Percentiles rank a stretch among this genome's conserved stretches.
These are phyloP conservation scores for Phanerochaete sordida DNA, from an alignment of 768 basidiomycete genomes.

Conservation along the genomic window DNA sequence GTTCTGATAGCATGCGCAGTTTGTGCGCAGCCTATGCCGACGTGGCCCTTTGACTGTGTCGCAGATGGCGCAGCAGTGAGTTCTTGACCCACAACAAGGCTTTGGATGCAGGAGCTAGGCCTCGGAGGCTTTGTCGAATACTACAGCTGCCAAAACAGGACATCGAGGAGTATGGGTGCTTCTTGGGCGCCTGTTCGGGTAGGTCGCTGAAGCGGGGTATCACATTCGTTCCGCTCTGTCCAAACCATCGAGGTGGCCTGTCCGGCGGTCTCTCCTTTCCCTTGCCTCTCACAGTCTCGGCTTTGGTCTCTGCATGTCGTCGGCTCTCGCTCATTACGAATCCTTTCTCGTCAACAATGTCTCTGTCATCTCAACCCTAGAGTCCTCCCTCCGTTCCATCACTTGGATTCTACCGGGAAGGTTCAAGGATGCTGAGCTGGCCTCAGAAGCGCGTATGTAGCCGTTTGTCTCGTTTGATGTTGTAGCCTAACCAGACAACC, in stretches of 20 bases:
- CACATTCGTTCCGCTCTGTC: neutral
- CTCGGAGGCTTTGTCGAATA: neutral
- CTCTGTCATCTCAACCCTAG: conserved; percentile 80
- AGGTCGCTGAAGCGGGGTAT: neutral
- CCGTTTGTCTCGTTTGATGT: conserved; percentile 9
- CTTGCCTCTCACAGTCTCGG: conserved; percentile 13
- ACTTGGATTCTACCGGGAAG: conserved; percentile 96
- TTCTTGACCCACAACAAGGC: too few species aligned
- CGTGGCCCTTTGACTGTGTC: neutral
- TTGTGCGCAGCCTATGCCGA: neutral
- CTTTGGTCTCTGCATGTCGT: conserved; percentile 43
- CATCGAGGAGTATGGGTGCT: neutral
- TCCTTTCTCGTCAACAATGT: conserved; percentile 81
- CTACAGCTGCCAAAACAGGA: neutral
- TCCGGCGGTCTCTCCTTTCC: conserved; percentile 4
- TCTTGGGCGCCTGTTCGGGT: neutral
- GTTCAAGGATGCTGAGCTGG: conserved; percentile 96
- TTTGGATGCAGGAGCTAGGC: too few species aligned
- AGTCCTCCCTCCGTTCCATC: conserved; percentile 82
- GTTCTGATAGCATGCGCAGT: neutral
- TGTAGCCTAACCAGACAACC: conserved; percentile 7
- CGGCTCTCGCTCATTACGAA: conserved; percentile 71
- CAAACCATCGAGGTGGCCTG: conserved; percentile 1
- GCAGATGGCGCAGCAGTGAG: too few species aligned
- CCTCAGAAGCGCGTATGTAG: conserved; percentile 87